Evolutionary conservation across 345 rosid genomes (phyloP).

Genomic region (Trapa incisa): DNA sequence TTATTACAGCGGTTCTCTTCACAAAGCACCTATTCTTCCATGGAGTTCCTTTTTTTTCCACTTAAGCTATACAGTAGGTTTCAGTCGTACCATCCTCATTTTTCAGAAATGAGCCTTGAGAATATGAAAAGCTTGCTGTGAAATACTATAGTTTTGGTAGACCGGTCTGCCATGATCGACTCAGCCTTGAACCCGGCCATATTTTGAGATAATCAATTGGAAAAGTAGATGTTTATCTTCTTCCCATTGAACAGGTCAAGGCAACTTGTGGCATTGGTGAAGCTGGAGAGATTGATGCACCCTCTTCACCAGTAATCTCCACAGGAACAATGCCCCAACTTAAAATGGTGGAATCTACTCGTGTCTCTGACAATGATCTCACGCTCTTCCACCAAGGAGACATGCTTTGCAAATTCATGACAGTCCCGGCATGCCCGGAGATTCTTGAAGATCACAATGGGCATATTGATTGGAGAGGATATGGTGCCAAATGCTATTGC

Average conservation of each 20-base stretch:
- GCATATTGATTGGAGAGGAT: constrained; percentile 27
- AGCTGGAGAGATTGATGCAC: neutral
- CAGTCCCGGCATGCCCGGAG: constrained; percentile 62
- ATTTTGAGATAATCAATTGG: neutral
- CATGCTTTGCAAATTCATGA: constrained; percentile 63
- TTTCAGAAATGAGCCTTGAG: neutral
- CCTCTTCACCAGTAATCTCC: constrained; percentile 43
- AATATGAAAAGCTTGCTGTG: neutral
- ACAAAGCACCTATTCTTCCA: neutral
- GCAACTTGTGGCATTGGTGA: neutral
- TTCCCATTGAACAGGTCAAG: neutral
- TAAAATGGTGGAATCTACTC: constrained; percentile 61
- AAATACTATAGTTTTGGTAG: neutral
- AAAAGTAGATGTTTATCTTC: neutral
- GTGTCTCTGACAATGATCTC: constrained; percentile 50
- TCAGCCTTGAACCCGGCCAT: neutral
- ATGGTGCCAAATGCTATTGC: constrained; percentile 63
- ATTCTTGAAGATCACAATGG: constrained; percentile 57
- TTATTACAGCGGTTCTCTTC: neutral
- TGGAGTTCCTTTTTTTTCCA: neutral
- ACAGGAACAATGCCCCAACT: constrained; percentile 58
- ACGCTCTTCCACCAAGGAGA: constrained; percentile 35
- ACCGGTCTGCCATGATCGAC: no score
- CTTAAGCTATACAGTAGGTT: neutral
- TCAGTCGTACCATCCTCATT: no score